phyloP scores from a whole-genome alignment of 169 alveolate genomes.

The Cryptosporidium ryanae region DNA sequence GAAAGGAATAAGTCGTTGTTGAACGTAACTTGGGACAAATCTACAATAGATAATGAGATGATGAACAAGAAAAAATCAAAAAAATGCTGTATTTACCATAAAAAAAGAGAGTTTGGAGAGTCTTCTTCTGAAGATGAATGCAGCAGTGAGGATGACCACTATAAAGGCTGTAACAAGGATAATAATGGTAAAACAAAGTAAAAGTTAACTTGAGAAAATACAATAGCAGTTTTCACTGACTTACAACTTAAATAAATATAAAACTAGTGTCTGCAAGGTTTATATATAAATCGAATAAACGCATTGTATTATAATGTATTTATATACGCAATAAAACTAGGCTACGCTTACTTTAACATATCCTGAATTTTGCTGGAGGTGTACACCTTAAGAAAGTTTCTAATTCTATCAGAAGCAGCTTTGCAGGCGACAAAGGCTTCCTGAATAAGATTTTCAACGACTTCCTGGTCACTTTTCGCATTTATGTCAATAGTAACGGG shows the following conservation, averaged over 20 bases:
- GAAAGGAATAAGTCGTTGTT: conserved; percentile 3
- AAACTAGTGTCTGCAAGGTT: too few species aligned
- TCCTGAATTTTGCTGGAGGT: conserved; percentile 19
- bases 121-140: conserved; percentile 39
- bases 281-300: too few species aligned
- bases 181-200: too few species aligned
- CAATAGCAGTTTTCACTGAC: too few species aligned
- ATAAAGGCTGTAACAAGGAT: too few species aligned
- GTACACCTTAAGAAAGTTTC: conserved; percentile 35
- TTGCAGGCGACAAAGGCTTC: conserved; percentile 46
- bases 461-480: conserved; percentile 17
- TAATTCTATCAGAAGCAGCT: conserved; percentile 3
- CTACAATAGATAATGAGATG: conserved; percentile 71
- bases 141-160: not conserved
- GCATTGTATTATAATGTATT: too few species aligned
- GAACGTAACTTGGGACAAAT: conserved; percentile 55
- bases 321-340: too few species aligned
- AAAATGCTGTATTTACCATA: conserved; percentile 75
- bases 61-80: conserved; percentile 68
- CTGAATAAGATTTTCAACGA: conserved; percentile 2
- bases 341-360: not conserved
- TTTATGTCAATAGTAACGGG: conserved; percentile 67
- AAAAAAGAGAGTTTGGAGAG: conserved; percentile 66
- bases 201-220: too few species aligned
- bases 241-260: too few species aligned